Percentiles rank a stretch among this genome's conserved stretches.
phyloP scores from a whole-genome alignment of 441 rosid genomes.

The Mallotus repandus region DNA sequence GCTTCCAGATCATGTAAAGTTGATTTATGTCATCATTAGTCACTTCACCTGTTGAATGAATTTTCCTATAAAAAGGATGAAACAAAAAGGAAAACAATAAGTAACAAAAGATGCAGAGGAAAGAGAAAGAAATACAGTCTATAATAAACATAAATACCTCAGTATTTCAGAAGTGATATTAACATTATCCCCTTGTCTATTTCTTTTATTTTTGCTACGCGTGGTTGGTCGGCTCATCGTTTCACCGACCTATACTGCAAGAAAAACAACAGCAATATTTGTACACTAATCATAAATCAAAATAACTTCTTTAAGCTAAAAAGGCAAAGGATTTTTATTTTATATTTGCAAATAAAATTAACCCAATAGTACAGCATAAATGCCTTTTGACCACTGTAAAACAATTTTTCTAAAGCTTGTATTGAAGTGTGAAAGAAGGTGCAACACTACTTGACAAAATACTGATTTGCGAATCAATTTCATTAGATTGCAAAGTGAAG shows the following conservation, averaged over 20 bases:
- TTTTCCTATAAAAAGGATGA: constrained; percentile 51
- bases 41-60: constrained; percentile 63
- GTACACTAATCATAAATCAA: too few relatives aligned
- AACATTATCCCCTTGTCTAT: constrained; percentile 44
- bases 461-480: too few relatives aligned
- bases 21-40: constrained; percentile 64
- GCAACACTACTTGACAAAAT: too few relatives aligned
- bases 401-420: too few relatives aligned
- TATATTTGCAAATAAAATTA: too few relatives aligned
- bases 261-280: not conserved
- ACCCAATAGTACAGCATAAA: too few relatives aligned
- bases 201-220: constrained; percentile 79
- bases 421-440: too few relatives aligned
- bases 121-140: not conserved
- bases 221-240: constrained; percentile 86
- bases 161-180: constrained; percentile 63
- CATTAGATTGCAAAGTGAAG: too few relatives aligned
- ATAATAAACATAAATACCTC: constrained; percentile 45
- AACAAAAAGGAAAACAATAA: constrained; percentile 20
- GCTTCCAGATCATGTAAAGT: constrained; percentile 73
- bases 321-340: too few relatives aligned
- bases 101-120: not conserved
- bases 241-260: constrained; percentile 31
- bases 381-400: too few relatives aligned
- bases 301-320: too few relatives aligned